Base-by-base conservation (phyloP, 441 rosid genomes). In the Biscutella auriculata region DNA sequence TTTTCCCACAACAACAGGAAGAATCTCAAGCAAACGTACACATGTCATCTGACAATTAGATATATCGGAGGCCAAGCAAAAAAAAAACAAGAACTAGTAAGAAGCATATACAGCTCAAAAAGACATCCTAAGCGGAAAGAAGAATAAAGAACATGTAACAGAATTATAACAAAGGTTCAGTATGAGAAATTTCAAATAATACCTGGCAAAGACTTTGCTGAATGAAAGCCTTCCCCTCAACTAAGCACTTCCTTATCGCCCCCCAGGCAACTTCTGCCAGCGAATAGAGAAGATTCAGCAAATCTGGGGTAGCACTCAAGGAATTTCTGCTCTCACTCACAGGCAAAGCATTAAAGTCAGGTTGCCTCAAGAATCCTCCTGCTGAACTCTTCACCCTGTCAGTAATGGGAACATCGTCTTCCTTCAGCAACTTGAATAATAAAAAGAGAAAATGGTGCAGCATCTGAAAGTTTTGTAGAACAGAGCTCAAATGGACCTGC, bases 341-440 rank as follows among this genome's bases (percentile, higher is more conserved):
- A 66, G 72, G 68, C 47, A 68, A 63, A 68, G 80, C 59, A 73
- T 63, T 74, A 63, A 80, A 66, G 44, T 53, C 41, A 29, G 97
- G 88, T 68, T 90, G 94, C 65, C 65, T 76, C 69, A 94, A 67
- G 78, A 94, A 94, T 42, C 97, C 96, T 56, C 99, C 99, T 64
- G 66, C 83, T 8, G 77, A 68, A 66, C 59, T 80, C 70, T 66
- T 76, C 32, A 57, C 67, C 46, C 53, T 23, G 64, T 69, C 77
- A 34, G 70, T 65, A 57, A 69, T 66, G 54, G 76, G 60, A 37
- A 66, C 67, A 61, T 73, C 73, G 72, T 73, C 88, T 53, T 79
- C 99, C 69, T 81, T 79, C 57, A 85, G 77, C 60, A 94, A 67
- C 73, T 90, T 94, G 60, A 82, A 72, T 27, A 94, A 79, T 65